Evolutionary conservation across 225 moss, liverwort and hornwort genomes (phyloP).

Genomic region (Pseudisothecium myosuroides): DNA sequence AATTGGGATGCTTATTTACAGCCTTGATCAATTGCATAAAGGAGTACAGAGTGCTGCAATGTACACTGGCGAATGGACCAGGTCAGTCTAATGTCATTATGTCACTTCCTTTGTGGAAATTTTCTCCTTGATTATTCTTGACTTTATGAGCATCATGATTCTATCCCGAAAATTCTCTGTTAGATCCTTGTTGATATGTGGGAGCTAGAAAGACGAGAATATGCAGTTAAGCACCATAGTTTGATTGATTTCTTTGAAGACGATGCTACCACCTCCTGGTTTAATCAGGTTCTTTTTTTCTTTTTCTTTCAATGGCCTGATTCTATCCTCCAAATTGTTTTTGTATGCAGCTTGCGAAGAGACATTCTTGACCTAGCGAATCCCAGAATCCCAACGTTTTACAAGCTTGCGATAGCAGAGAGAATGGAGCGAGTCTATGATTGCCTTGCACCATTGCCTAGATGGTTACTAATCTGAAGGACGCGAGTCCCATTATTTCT

Average conservation of each 20-base stretch:
- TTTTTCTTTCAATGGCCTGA: background rate
- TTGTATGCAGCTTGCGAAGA: constrained; percentile 55
- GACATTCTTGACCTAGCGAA: constrained; percentile 88
- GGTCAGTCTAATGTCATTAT: constrained; percentile 21
- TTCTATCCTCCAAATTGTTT: background rate
- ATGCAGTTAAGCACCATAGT: background rate
- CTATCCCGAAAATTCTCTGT: background rate
- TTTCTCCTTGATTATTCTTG: background rate
- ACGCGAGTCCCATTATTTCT: background rate
- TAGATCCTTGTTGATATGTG: background rate
- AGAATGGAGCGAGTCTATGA: constrained; percentile 97
- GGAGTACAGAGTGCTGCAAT: constrained; percentile 54
- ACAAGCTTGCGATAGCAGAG: constrained; percentile 80
- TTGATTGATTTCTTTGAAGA: background rate
- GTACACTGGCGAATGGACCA: constrained; percentile 67
- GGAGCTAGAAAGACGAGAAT: background rate
- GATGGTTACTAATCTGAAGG: constrained; percentile 16
- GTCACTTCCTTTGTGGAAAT: background rate
- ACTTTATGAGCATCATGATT: background rate
- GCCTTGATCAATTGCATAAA: constrained; percentile 68
- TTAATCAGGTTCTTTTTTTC: background rate
- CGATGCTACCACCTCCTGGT: background rate
- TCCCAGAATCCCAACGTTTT: constrained; percentile 63
- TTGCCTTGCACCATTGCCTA: constrained; percentile 83
- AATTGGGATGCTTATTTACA: constrained; percentile 81